phyloP scores from a whole-genome alignment of 2,329 filamentous ascomycete genomes.

The Atkinsonella texensis region DNA sequence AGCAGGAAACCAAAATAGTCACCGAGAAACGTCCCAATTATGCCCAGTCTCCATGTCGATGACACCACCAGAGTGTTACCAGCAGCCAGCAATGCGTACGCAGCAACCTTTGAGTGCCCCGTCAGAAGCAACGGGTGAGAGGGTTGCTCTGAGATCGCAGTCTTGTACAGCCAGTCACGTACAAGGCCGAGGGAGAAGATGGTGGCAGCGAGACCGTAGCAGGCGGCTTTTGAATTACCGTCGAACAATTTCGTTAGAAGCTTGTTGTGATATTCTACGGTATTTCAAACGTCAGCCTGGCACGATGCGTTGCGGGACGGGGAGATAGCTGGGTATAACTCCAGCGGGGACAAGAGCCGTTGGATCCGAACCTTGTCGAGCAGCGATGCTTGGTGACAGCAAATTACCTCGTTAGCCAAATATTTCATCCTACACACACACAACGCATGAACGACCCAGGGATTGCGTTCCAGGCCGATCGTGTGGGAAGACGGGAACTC shows the following conservation, averaged over 20 bases:
- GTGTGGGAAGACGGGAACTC: conserved; percentile 28
- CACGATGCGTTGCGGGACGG: conserved; percentile 7
- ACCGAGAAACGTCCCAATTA: conserved; percentile 92
- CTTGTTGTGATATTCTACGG: conserved; percentile 79
- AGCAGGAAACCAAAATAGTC: conserved; percentile 99
- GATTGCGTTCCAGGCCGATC: background rate
- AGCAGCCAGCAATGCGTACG: conserved; percentile 55
- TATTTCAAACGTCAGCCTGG: conserved; percentile 7
- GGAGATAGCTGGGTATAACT: conserved; percentile 2
- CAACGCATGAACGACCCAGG: too few relatives aligned
- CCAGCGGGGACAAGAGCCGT: background rate
- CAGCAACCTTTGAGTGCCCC: conserved; percentile 46
- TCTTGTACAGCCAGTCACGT: conserved; percentile 79
- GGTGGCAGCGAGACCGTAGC: conserved; percentile 75
- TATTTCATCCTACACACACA: background rate
- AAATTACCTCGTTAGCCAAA: background rate
- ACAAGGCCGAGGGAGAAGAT: conserved; percentile 90
- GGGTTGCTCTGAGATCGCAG: conserved; percentile 65
- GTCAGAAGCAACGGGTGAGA: conserved; percentile 60
- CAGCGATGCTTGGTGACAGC: conserved; percentile 51
- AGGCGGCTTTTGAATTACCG: conserved; percentile 65
- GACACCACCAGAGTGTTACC: conserved; percentile 81
- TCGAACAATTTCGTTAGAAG: conserved; percentile 77
- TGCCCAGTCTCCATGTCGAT: conserved; percentile 82
- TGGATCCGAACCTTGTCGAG: conserved; percentile 54